Evolutionary conservation across 164 flowering plant species (phyloP).

Genomic region (Platanus orientalis): DNA sequence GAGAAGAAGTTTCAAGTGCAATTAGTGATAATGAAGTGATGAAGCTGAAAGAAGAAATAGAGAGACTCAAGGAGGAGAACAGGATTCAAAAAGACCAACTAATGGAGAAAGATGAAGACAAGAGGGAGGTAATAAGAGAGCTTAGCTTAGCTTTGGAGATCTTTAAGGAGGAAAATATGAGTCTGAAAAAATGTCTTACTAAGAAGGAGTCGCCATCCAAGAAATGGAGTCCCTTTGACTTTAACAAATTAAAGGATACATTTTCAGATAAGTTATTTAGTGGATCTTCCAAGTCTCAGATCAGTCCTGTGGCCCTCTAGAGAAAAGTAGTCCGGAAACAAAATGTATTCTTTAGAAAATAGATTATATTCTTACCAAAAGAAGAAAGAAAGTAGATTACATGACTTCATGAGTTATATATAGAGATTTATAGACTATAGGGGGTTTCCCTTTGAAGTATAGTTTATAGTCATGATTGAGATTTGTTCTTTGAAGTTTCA

Average conservation of each 20-base stretch:
- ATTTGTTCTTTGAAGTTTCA: no score
- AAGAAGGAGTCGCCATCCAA: constrained; percentile 23
- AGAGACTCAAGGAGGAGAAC: no score
- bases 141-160: constrained; percentile 57
- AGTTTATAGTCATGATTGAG: no score
- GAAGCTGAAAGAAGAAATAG: no score
- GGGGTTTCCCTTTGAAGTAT: no score
- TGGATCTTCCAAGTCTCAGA: constrained; percentile 13
- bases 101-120: constrained; percentile 75
- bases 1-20: constrained; percentile 20
- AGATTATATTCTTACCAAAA: no score
- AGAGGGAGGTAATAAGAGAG: constrained; percentile 83
- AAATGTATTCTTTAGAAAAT: no score
- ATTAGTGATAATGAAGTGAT: constrained; percentile 23
- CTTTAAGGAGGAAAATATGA: constrained; percentile 56
- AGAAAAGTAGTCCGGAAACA: no score
- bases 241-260: constrained; percentile 32
- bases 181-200: constrained; percentile 30
- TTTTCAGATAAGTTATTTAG: constrained; percentile 45
- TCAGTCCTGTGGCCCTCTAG: constrained; percentile 9
- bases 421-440: no score
- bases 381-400: no score
- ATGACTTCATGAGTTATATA: no score
- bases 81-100: constrained; percentile 37
- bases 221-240: constrained; percentile 32